Percentiles rank a stretch among this genome's conserved stretches.
Conservation (phyloP, 2,329 filamentous ascomycete genomes). For the Pseudogymnoascus sp. region DNA sequence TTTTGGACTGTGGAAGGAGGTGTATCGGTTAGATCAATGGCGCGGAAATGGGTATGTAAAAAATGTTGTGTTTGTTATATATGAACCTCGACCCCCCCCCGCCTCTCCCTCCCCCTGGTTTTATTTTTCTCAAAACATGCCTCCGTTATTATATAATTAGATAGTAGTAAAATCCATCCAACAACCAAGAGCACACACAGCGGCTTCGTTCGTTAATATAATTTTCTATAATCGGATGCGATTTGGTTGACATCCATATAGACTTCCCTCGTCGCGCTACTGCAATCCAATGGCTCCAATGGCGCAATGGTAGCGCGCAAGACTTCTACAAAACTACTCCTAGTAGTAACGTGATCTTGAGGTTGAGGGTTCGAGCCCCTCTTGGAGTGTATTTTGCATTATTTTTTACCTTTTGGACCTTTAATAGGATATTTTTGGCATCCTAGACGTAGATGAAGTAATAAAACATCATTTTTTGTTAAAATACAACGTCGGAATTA, state of each 20-base stretch:
- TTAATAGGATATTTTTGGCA: background rate
- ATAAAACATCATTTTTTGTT: background rate
- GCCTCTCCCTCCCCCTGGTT: too few species aligned
- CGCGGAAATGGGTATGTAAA: too few species aligned
- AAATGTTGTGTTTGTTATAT: too few species aligned
- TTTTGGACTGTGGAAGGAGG: too few species aligned
- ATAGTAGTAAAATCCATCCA: too few species aligned
- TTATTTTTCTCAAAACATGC: too few species aligned
- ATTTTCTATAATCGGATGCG: too few species aligned
- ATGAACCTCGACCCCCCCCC: too few species aligned
- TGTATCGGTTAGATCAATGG: too few species aligned
- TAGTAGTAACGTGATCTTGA: background rate
- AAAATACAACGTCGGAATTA: background rate
- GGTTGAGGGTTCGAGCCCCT: constrained; percentile 6
- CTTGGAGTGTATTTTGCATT: background rate
- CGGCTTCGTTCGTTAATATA: too few species aligned
- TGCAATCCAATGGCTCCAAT: background rate
- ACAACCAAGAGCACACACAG: too few species aligned
- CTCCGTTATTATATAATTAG: too few species aligned
- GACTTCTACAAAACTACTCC: background rate
- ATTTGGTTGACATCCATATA: background rate
- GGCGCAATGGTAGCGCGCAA: constrained; percentile 6
- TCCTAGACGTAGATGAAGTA: background rate
- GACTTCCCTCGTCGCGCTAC: background rate
- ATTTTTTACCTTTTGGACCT: background rate